Evolutionary conservation across 164 flowering plant species (phyloP).

Genomic region (Platanus orientalis): DNA sequence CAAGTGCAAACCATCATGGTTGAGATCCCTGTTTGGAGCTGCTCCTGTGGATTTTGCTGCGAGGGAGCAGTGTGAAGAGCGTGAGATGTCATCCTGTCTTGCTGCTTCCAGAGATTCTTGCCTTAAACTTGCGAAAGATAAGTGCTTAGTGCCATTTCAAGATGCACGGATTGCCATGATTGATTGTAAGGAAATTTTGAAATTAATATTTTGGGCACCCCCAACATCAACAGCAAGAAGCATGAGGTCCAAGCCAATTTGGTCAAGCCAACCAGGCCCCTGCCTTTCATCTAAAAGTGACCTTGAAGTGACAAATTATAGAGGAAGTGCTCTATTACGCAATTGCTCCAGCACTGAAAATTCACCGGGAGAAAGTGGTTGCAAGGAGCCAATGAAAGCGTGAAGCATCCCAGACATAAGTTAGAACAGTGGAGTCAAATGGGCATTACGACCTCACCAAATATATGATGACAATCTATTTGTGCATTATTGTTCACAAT

Average conservation of each 20-base stretch:
- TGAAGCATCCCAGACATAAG: not conserved
- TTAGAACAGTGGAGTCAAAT: too few species aligned
- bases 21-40: conserved; percentile 23
- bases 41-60: conserved; percentile 17
- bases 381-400: not conserved
- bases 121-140: conserved; percentile 26
- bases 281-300: not conserved
- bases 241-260: not conserved
- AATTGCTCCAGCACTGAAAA: not conserved
- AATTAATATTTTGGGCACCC: not conserved
- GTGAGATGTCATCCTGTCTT: conserved; percentile 30
- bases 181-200: conserved; percentile 6
- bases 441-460: too few species aligned
- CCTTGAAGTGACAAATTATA: conserved; percentile 19
- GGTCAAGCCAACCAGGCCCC: not conserved
- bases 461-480: too few species aligned
- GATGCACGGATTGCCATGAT: conserved; percentile 25
- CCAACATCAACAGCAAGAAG: conserved; percentile 2
- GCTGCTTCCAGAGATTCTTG: conserved; percentile 27
- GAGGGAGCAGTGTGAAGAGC: conserved; percentile 31
- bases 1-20: conserved; percentile 36
- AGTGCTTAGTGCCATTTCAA: conserved; percentile 22
- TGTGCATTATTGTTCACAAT: too few species aligned
- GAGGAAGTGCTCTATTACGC: conserved; percentile 18
- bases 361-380: not conserved